Base-by-base conservation (phyloP, 2,329 filamentous ascomycete species). In the Sporothrix globosa region DNA sequence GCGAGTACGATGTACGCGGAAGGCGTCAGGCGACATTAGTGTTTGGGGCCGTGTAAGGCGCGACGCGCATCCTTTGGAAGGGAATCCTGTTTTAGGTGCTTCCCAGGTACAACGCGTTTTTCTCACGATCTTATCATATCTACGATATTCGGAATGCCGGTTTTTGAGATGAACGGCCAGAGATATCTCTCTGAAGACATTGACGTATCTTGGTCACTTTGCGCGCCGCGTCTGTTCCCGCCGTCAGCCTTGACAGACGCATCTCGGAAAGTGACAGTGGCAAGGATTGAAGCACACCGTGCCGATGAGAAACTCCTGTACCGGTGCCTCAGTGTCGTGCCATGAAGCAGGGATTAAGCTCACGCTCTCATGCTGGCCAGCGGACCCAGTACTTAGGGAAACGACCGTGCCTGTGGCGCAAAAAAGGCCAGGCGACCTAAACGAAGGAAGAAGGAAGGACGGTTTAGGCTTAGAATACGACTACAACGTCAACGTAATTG, bases 61-160 rank as follows among this genome's bases (percentile, higher is more conserved):
- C 58, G 58, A 60, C 56, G 34, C 56, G 19, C 56, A 60, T 44
- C n/a, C 56, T 60, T 60, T 41, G 46, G 46, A 19, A 60, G 39
- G 58, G 39, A 46, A 61, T 46, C 58, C 58, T 63, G 58, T 27
- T 63, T 63, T 46, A 19, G 58, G n/a, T 44, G 39, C 11, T 46
- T 17, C 24, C 11, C 58, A 21, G n/a, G 4, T 13, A 11, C 9
- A 4, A 14, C 21, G 39, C 44, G 13, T 19, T 61, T 5, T 24
- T 41, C 19, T 60, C 30, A 54, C 52, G 21, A 34, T 30, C 13
- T 14, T 56, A 7, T 19, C 27, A 30, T 30, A 30, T 30, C 3
- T 34, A 34, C 34, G 34, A 34, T 6, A 9, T 34, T 0, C 34
- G 34, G 34, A 34, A 34, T 9, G 9, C 34, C 34, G 7, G 34